Evolutionary conservation across 164 flowering plant genomes (phyloP), one percentile per base, ranked within the genome.

Genomic region (Pachysandra terminalis): DNA sequence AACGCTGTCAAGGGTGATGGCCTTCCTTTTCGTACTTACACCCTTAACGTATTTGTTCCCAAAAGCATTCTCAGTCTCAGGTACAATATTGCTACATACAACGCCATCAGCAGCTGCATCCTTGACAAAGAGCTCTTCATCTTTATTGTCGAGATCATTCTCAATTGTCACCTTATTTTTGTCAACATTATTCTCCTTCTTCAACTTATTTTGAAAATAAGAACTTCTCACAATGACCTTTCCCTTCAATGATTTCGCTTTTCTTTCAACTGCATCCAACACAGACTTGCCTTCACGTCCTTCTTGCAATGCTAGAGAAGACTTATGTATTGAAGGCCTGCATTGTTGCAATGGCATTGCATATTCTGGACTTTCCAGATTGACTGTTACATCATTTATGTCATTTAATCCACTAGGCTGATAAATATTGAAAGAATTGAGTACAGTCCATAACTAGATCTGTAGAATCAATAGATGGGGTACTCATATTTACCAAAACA

Each of bases 181-280:
- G 37, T 73, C 77, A 61, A 62, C 21, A 68, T 66, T 75, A 66
- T 65, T 68, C 63, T 79, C 72, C 35, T 58, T 66, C 55, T 15
- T 73, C 58, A 68, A 49, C 65, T 84, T 81, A 53, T 69, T 73
- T 80, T 75, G 77, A 75, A 90, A 90, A 79, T 82, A 87, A 22
- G 78, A 62, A 80, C 92, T 88, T 68, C 83, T 89, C 45, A 81
- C 78, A 24, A 76, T 65, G 68, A 68, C 78, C 69, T 76, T 84
- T 57, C 76, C 72, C 52, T 56, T 75, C 37, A 27, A 77, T 26
- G 19, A 37, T 71, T 77, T 67, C 19, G 65, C 71, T 75, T 78
- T 77, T 23, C 70, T 76, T 24, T 65, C 79, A 74, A 57, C 70
- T 25, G 69, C 65, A 64, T 72, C 77, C 12, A 60, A 48, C 15